Conservation (phyloP, 257 asterid genomes). For the Ehretia macrophylla region DNA sequence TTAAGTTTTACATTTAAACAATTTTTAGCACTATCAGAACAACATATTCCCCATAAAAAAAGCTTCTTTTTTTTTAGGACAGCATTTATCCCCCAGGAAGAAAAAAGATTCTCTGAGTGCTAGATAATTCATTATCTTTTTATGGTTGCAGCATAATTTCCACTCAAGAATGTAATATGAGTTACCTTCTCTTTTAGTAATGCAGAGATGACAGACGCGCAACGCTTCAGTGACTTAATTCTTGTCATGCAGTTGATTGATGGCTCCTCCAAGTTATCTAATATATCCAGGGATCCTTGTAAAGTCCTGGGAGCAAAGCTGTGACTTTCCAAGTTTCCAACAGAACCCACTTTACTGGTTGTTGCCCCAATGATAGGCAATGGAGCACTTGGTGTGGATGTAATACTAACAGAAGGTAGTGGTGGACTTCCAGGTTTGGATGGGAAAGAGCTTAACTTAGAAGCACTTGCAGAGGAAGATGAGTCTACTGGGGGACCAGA, state of each 20-base stretch:
- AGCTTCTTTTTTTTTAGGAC: too few species aligned
- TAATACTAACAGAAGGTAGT: conserved; percentile 29
- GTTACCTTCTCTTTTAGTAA: conserved; percentile 74
- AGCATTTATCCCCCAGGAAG: too few species aligned
- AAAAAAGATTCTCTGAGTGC: too few species aligned
- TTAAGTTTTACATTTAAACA: too few species aligned
- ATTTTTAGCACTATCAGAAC: too few species aligned
- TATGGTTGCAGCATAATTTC: not conserved
- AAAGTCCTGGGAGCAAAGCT: conserved; percentile 62
- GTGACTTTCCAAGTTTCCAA: conserved; percentile 44
- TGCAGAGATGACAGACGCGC: conserved; percentile 62
- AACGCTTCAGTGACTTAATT: conserved; percentile 62
- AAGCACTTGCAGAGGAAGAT: conserved; percentile 51
- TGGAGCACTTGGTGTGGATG: conserved; percentile 47
- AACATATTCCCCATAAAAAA: too few species aligned
- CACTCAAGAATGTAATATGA: not conserved
- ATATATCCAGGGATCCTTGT: conserved; percentile 48
- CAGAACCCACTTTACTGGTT: conserved; percentile 33
- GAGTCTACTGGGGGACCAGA: conserved; percentile 60
- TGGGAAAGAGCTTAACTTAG: conserved; percentile 42
- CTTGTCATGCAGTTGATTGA: conserved; percentile 62
- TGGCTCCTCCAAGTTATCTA: conserved; percentile 49
- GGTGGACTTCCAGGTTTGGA: conserved; percentile 46
- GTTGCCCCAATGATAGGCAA: conserved; percentile 46
- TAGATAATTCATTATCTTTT: too few species aligned